Evolutionary conservation across 1,284 basidiomycete species (phyloP).

Genomic region (Trametes pubescens): DNA sequence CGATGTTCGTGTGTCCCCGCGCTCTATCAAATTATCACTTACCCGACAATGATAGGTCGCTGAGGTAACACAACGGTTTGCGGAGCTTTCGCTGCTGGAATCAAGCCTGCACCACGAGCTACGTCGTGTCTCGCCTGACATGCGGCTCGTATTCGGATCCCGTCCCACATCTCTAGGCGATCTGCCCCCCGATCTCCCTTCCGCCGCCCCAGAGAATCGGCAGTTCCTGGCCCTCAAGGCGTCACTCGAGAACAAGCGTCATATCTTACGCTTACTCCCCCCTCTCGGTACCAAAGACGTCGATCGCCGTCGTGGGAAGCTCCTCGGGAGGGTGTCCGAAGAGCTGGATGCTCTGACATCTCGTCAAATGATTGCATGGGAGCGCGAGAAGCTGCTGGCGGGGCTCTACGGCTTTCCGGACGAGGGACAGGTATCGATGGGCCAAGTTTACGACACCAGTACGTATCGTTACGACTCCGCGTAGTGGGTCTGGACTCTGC

Average conservation of each 20-base stretch:
- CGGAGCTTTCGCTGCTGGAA: no score
- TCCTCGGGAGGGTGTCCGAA: not conserved
- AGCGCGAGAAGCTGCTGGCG: not conserved
- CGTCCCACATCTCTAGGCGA: conserved; percentile 1
- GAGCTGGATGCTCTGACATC: not conserved
- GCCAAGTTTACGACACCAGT: not conserved
- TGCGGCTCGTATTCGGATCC: no score
- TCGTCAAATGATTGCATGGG: not conserved
- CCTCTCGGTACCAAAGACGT: not conserved
- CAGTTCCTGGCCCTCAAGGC: not conserved
- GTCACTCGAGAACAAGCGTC: not conserved
- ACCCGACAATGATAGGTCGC: no score
- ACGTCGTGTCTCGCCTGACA: no score
- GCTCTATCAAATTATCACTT: no score
- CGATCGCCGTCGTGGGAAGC: not conserved
- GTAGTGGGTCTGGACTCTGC: not conserved
- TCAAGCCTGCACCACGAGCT: no score
- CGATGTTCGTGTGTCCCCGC: no score
- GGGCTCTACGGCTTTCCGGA: not conserved
- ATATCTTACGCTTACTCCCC: not conserved
- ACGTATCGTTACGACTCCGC: no score
- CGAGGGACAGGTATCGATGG: not conserved
- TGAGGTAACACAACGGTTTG: no score
- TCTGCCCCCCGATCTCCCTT: not conserved
- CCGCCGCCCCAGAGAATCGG: not conserved